A percentile compares a stretch with the other conserved stretches of the same genome.
phyloP scores from a whole-genome alignment of 352 stramenopile genomes.

The Saprolegnia diclina region DNA sequence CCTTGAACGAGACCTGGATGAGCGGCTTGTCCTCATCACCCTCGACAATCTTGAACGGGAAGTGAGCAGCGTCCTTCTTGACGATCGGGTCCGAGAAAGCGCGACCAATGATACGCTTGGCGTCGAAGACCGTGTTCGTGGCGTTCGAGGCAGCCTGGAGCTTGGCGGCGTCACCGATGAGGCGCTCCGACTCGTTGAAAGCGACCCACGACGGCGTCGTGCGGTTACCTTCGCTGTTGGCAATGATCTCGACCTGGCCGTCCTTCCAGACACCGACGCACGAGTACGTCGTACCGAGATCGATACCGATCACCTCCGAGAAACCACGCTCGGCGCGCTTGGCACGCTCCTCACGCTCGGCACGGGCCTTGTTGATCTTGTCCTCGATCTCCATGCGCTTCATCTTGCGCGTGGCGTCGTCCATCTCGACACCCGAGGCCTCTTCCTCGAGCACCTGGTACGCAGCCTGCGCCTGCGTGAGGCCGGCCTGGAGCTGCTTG shows the following conservation, averaged over 20 bases:
- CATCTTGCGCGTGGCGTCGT: constrained; percentile 85
- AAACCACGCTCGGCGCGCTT: constrained; percentile 83
- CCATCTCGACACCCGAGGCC: constrained; percentile 79
- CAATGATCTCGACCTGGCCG: constrained; percentile 36
- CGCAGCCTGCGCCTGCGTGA: constrained; percentile 79
- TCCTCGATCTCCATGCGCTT: constrained; percentile 87
- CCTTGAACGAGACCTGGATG: constrained; percentile 82
- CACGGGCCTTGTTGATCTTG: constrained; percentile 85
- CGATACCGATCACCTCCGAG: constrained; percentile 50
- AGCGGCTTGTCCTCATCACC: constrained; percentile 69
- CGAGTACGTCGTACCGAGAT: constrained; percentile 40
- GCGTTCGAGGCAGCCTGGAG: constrained; percentile 89
- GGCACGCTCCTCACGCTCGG: constrained; percentile 80
- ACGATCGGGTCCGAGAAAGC: constrained; percentile 89
- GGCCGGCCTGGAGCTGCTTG: constrained; percentile 73
- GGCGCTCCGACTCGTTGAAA: constrained; percentile 69
- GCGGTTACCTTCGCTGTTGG: constrained; percentile 72
- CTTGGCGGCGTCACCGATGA: constrained; percentile 86
- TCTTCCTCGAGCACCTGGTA: constrained; percentile 82
- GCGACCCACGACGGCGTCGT: constrained; percentile 91
- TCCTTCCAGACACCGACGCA: constrained; percentile 34
- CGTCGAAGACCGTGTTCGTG: constrained; percentile 94
- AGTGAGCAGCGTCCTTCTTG: constrained; percentile 63
- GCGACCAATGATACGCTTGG: constrained; percentile 94
- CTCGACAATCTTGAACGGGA: constrained; percentile 77